Base-by-base conservation (phyloP, 1,284 basidiomycete species). In the Ceratorhiza oryzae-sativae region DNA sequence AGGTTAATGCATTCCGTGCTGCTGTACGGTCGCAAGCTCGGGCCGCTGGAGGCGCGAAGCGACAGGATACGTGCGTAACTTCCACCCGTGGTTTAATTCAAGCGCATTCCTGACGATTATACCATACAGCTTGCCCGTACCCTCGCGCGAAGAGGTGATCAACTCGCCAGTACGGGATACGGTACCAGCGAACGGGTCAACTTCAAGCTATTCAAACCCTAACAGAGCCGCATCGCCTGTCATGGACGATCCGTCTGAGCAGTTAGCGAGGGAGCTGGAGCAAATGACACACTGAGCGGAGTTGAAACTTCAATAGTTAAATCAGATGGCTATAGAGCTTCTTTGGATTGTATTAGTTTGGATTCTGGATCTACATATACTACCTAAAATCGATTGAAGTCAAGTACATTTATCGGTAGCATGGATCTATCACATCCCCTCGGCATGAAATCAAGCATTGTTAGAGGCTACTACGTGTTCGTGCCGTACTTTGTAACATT, bases 1-100 rank as follows among this genome's bases (percentile, higher is more conserved):
- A 99, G 82, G 96, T 98, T 45, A 90, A 89, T 74, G 81, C 84
- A n/a, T 97, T 97, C 87, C 87, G 95, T 39, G 85, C 88, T 20
- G 90, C 95, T 78, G 95, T 97, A 2, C 87, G 95, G 62, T 84
- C 85, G 15, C 91, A 92, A 76, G 89, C 90, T n/a, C 84, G 90
- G 67, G 86, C 87, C 0, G 81, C 87, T 13, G 86, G 86, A 15
- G 88, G 90, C 78, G 85, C 89, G 58, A 87, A 89, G 62, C 84
- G 88, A 72, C 89, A 90, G 78, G 90, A 92, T 73, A 90, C 87
- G 90, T 90, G 70, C 67, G 82, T 75, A 27, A 32, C 49, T 72
- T 30, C 27, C 51, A 23, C 15, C 10, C 34, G 3, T 53, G 49
- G 27, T 25, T 15, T 25, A 12, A 20, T 15, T 12, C 18, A 30